A percentile compares a stretch with the other conserved stretches of the same genome.
Conservation (phyloP, 2,329 filamentous ascomycete species). For the Aspergillus bombycis region DNA sequence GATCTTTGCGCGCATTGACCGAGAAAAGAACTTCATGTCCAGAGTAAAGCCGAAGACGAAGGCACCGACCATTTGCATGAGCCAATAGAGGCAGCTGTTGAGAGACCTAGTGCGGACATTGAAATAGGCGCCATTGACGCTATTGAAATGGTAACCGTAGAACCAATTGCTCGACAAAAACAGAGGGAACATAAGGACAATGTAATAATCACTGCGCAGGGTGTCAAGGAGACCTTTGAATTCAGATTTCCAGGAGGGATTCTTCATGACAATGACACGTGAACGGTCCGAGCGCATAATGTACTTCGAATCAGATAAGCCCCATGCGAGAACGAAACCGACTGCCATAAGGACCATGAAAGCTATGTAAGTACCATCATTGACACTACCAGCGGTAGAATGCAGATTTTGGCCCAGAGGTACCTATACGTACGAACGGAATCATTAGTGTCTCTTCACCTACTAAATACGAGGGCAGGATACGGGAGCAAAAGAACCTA, state of each 20-base stretch:
- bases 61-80: slow-evolving; percentile 76
- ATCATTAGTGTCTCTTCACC: background rate
- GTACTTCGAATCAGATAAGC: slow-evolving; percentile 70
- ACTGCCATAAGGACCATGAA: slow-evolving; percentile 81
- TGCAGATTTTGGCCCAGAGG: slow-evolving; percentile 53
- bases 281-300: slow-evolving; percentile 78
- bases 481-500: slow-evolving; percentile 39
- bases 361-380: slow-evolving; percentile 81
- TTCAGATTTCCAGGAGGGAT: slow-evolving; percentile 83
- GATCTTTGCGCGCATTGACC: slow-evolving; percentile 68
- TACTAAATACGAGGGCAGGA: background rate
- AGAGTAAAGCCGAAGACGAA: slow-evolving; percentile 72
- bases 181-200: slow-evolving; percentile 78
- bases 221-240: slow-evolving; percentile 75
- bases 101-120: slow-evolving; percentile 74
- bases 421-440: slow-evolving; percentile 31
- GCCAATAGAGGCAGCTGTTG: slow-evolving; percentile 79
- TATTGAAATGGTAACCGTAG: slow-evolving; percentile 78
- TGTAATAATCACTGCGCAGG: slow-evolving; percentile 69
- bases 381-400: slow-evolving; percentile 43
- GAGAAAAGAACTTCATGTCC: slow-evolving; percentile 62
- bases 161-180: slow-evolving; percentile 81
- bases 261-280: slow-evolving; percentile 84
- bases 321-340: slow-evolving; percentile 70
- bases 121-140: slow-evolving; percentile 71